phyloP scores from a whole-genome alignment of 2,329 filamentous ascomycete species.

The Exophiala xenobiotica region DNA sequence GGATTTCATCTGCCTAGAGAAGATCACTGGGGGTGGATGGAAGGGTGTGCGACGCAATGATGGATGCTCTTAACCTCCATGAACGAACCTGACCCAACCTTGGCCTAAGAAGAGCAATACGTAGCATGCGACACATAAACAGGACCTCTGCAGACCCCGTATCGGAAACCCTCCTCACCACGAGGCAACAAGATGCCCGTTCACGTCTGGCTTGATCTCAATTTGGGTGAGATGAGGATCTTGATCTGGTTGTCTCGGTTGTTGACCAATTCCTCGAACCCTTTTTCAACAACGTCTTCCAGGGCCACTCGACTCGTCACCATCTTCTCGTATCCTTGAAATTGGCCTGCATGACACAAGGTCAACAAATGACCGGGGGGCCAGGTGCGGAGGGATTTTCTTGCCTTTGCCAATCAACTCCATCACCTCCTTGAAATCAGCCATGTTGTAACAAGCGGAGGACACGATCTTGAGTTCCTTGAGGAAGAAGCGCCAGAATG shows the following conservation, averaged over 20 bases:
- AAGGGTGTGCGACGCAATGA: too few relatives aligned
- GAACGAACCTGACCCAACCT: too few relatives aligned
- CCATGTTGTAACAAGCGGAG: constrained; percentile 35
- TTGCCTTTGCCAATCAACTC: constrained; percentile 35
- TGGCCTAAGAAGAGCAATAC: too few relatives aligned
- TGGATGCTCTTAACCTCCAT: too few relatives aligned
- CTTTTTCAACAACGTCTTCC: constrained; percentile 56
- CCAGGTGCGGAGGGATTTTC: constrained; percentile 6
- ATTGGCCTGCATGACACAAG: constrained; percentile 32
- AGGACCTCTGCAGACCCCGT: too few relatives aligned
- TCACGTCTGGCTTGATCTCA: neutral
- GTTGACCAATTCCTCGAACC: constrained; percentile 56
- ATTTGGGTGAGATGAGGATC: constrained; percentile 51
- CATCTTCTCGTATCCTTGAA: constrained; percentile 47
- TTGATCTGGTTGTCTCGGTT: constrained; percentile 64
- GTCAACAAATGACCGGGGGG: neutral
- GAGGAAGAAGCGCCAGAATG: constrained; percentile 12
- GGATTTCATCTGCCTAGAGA: too few relatives aligned
- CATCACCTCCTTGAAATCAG: constrained; percentile 37
- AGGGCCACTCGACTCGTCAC: constrained; percentile 59
- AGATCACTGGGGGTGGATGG: too few relatives aligned
- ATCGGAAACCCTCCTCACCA: too few relatives aligned
- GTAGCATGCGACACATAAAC: too few relatives aligned
- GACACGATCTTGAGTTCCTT: constrained; percentile 28
- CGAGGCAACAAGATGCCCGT: neutral